Conservation (phyloP, 1,139 yeast genomes). For the Yamadazyma mexicana region DNA sequence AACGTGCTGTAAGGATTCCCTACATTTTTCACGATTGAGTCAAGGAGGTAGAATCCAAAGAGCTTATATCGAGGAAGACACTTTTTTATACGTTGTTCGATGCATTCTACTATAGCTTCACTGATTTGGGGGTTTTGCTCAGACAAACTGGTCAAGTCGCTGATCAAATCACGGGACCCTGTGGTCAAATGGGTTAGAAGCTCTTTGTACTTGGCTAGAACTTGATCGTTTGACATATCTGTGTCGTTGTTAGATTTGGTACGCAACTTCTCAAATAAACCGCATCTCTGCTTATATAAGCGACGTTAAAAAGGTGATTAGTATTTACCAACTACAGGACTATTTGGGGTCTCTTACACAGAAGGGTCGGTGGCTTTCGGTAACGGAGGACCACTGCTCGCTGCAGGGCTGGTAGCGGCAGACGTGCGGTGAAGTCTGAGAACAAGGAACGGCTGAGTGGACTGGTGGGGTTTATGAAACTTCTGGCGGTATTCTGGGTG, state of each 20-base stretch:
- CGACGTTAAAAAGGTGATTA: not conserved
- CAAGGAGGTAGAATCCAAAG: constrained; percentile 39
- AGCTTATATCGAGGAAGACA: constrained; percentile 43
- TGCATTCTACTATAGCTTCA: constrained; percentile 29
- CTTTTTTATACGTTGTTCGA: constrained; percentile 36
- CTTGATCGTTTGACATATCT: not conserved
- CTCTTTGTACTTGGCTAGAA: constrained; percentile 15
- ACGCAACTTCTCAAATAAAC: not conserved
- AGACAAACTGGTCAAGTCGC: constrained; percentile 41
- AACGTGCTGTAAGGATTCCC: constrained; percentile 46
- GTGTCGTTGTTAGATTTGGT: not conserved
- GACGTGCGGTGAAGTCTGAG: too few relatives aligned
- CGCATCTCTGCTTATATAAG: constrained; percentile 1
- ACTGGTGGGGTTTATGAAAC: too few relatives aligned
- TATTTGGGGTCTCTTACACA: too few relatives aligned
- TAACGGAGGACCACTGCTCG: too few relatives aligned
- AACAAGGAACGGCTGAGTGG: too few relatives aligned
- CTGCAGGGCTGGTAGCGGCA: too few relatives aligned
- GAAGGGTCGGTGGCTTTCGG: too few relatives aligned
- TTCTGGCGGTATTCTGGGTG: too few relatives aligned
- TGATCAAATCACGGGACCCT: constrained; percentile 40
- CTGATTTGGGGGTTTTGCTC: constrained; percentile 33
- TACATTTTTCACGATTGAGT: constrained; percentile 43
- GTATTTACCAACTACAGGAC: too few relatives aligned
- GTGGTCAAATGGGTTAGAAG: constrained; percentile 36